Conservation (phyloP, 768 basidiomycete genomes). For the Agrocybe praecox region DNA sequence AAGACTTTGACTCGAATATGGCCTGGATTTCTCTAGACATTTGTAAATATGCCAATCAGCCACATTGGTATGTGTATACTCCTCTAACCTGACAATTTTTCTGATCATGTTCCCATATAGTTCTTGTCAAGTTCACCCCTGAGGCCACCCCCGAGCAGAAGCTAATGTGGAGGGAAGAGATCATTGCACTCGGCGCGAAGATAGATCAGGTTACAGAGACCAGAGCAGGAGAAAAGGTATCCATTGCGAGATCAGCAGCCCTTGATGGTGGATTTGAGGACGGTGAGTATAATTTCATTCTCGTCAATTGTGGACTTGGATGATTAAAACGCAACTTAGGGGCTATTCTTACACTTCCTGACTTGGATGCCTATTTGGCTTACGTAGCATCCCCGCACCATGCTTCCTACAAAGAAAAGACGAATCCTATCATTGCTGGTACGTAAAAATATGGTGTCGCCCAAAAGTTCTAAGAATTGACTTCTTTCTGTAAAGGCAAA, state of each 20-base stretch:
- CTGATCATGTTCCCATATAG: neutral
- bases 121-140: neutral
- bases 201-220: neutral
- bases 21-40: neutral
- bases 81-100: neutral
- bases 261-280: neutral
- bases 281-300: neutral
- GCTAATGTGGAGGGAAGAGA: neutral
- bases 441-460: neutral
- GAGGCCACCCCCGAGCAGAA: neutral
- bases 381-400: neutral
- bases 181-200: neutral
- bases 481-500: neutral
- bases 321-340: neutral
- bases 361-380: neutral
- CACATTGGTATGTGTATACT: neutral
- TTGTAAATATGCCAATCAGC: neutral
- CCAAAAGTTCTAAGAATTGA: neutral
- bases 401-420: neutral
- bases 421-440: neutral
- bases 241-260: neutral
- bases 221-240: neutral
- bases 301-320: neutral
- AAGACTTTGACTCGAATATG: neutral
- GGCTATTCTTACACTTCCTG: neutral